A percentile compares a stretch with the other conserved stretches of the same genome.
Evolutionary conservation across 2,329 filamentous ascomycete species (phyloP).

Genomic region (Aspergillus sp.): DNA sequence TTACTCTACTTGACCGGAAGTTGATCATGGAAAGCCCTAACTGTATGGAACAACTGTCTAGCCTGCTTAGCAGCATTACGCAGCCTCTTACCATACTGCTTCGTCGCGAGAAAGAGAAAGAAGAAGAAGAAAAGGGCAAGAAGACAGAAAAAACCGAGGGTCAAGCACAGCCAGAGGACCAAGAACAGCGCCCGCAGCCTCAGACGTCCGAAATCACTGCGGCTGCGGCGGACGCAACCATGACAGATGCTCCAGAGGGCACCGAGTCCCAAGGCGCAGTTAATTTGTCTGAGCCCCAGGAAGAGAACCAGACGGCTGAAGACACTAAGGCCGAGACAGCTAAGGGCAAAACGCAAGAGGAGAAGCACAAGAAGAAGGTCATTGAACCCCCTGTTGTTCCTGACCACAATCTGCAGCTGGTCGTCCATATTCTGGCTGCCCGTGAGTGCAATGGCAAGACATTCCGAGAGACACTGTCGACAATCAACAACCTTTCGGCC

Average conservation of each 20-base stretch:
- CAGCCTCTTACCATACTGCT: constrained; percentile 78
- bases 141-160: constrained; percentile 29
- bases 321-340: constrained; percentile 35
- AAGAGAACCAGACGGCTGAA: constrained; percentile 32
- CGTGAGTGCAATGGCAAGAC: constrained; percentile 97
- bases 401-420: constrained; percentile 81
- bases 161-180: constrained; percentile 20
- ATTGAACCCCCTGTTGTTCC: constrained; percentile 83
- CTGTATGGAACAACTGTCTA: constrained; percentile 91
- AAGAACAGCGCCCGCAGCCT: constrained; percentile 28
- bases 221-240: constrained; percentile 37
- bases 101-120: constrained; percentile 76
- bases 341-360: constrained; percentile 41
- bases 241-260: constrained; percentile 39
- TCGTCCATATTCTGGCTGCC: constrained; percentile 95
- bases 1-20: constrained; percentile 86
- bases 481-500: constrained; percentile 96
- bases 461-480: constrained; percentile 94
- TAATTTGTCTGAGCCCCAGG: constrained; percentile 28
- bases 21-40: constrained; percentile 95
- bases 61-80: constrained; percentile 83
- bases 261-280: constrained; percentile 28
- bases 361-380: constrained; percentile 59
- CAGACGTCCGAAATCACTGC: constrained; percentile 21
- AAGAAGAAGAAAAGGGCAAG: constrained; percentile 42